These are phyloP conservation scores for Acorus gramineus DNA, from an alignment of 106 monocot species.

Conservation along the genomic window DNA sequence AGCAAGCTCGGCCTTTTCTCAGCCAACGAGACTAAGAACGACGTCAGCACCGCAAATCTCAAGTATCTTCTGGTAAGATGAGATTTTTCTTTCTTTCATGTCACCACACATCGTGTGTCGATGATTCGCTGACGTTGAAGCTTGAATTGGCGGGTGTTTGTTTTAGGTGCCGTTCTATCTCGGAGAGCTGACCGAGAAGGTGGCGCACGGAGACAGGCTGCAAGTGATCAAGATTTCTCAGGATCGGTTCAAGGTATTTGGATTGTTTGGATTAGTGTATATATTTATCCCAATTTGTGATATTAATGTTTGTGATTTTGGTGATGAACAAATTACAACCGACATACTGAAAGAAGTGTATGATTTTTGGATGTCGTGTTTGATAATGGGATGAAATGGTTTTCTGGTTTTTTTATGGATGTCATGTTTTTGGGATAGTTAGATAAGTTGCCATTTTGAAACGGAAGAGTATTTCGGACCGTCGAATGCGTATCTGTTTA, in stretches of 20 bases:
- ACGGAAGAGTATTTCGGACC: too few species aligned
- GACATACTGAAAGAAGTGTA: too few species aligned
- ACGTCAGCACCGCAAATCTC: constrained; percentile 84
- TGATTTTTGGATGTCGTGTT: too few species aligned
- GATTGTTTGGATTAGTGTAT: not conserved
- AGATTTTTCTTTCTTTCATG: not conserved
- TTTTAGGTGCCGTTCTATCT: constrained; percentile 71
- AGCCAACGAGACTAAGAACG: constrained; percentile 82
- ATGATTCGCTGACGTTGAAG: too few species aligned
- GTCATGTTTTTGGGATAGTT: too few species aligned
- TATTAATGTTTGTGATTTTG: not conserved
- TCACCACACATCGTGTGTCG: too few species aligned
- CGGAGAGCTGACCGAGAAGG: constrained; percentile 75
- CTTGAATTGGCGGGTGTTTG: too few species aligned
- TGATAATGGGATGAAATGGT: too few species aligned
- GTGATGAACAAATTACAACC: too few species aligned
- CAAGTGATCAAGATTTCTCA: constrained; percentile 53
- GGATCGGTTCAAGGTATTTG: constrained; percentile 51
- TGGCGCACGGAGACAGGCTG: constrained; percentile 56
- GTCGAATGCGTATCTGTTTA: too few species aligned
- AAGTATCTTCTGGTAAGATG: constrained; percentile 76
- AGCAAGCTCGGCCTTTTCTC: constrained; percentile 92
- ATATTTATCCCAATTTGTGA: not conserved
- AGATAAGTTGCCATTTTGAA: too few species aligned
- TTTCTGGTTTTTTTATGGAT: too few species aligned